Conservation (phyloP, 2,329 filamentous ascomycete species). For the Pestalotiopsis sp. region DNA sequence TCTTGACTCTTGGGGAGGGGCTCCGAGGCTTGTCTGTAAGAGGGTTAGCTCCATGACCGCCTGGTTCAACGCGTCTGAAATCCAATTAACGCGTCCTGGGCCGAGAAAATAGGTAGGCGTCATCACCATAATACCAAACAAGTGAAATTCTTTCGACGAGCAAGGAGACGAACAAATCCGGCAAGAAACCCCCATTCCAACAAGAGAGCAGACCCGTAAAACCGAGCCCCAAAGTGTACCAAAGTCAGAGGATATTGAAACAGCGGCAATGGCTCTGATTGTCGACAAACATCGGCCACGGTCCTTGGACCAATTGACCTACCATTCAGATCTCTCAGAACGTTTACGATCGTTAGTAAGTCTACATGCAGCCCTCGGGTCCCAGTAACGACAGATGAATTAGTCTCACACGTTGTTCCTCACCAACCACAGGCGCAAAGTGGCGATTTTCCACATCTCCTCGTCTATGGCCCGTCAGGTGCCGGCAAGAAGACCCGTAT, state of each 20-base stretch:
- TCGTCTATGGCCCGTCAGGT: conserved; percentile 94
- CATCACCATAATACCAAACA: background rate
- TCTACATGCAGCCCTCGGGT: conserved; percentile 16
- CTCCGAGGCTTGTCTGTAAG: background rate
- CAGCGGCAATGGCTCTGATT: conserved; percentile 62
- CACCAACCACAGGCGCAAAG: conserved; percentile 73
- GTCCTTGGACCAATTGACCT: conserved; percentile 77
- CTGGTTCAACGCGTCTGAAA: conserved; percentile 16
- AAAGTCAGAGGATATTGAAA: background rate
- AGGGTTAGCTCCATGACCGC: background rate
- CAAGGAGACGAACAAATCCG: background rate
- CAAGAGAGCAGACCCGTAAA: background rate
- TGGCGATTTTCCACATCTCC: conserved; percentile 95
- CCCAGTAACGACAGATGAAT: background rate
- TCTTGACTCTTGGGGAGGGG: background rate
- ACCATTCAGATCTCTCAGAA: conserved; percentile 86
- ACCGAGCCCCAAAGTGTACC: background rate
- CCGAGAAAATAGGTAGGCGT: background rate
- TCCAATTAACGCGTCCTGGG: conserved; percentile 32
- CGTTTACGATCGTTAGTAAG: conserved; percentile 83
- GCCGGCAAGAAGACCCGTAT: conserved; percentile 98
- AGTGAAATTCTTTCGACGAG: background rate
- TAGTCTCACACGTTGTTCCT: conserved; percentile 6
- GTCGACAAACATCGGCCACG: conserved; percentile 75
- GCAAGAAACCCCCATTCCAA: too few relatives aligned